Conservation (phyloP, 1,139 yeast species). For the Blastobotrys aristatus region DNA sequence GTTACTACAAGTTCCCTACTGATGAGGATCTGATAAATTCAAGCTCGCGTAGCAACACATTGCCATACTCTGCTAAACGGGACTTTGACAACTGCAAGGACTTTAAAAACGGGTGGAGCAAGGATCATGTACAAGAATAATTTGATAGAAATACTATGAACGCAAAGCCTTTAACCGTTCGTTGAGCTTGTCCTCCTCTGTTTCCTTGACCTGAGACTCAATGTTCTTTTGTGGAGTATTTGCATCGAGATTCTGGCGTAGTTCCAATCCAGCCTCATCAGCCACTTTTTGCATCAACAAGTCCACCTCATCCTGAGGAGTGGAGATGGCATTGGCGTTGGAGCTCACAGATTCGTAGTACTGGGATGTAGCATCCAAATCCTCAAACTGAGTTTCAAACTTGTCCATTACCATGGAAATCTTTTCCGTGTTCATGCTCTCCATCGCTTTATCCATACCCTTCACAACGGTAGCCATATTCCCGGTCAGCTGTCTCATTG, state of each 20-base stretch:
- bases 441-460: slow-evolving; percentile 96
- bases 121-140: neutral
- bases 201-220: slow-evolving; percentile 53
- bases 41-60: slow-evolving; percentile 5
- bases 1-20: slow-evolving; percentile 16
- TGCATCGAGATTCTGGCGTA: slow-evolving; percentile 71
- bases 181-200: slow-evolving; percentile 80
- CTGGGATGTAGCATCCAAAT: slow-evolving; percentile 87
- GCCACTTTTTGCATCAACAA: slow-evolving; percentile 88
- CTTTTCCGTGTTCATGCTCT: slow-evolving; percentile 85
- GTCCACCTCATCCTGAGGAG: slow-evolving; percentile 96
- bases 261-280: slow-evolving; percentile 94
- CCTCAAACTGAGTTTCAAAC: slow-evolving; percentile 94
- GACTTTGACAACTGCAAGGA: slow-evolving; percentile 20
- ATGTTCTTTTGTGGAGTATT: slow-evolving; percentile 32
- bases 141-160: neutral
- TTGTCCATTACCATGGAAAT: slow-evolving; percentile 96
- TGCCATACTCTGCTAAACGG: slow-evolving; percentile 18
- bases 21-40: slow-evolving; percentile 18
- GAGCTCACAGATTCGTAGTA: slow-evolving; percentile 90
- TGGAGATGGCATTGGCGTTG: slow-evolving; percentile 78
- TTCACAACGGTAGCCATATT: slow-evolving; percentile 89
- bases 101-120: slow-evolving; percentile 20
- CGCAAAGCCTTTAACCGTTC: slow-evolving; percentile 83
- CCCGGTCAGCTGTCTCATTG: slow-evolving; percentile 91